These are phyloP conservation scores for Lagenaria siceraria DNA, from an alignment of 306 rosid species.

Conservation along the genomic window DNA sequence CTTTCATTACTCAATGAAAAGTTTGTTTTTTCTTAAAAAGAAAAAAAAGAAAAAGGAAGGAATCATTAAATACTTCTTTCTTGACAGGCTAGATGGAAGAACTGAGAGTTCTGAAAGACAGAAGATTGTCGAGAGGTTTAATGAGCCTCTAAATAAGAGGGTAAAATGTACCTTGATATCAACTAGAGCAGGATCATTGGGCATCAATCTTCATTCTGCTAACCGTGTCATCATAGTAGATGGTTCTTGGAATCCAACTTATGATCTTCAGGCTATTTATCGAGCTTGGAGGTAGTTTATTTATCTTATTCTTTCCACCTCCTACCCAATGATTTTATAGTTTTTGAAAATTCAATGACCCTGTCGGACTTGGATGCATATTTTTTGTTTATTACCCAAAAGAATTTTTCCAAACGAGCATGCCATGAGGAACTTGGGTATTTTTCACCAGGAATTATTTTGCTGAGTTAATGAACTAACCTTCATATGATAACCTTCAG, in stretches of 20 bases:
- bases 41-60: background rate
- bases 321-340: background rate
- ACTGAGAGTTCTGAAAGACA: constrained; percentile 95
- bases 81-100: constrained; percentile 85
- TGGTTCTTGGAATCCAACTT: constrained; percentile 99
- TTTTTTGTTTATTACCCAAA: background rate
- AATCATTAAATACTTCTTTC: background rate
- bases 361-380: background rate
- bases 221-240: constrained; percentile 94
- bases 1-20: background rate
- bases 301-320: background rate
- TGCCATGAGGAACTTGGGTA: background rate
- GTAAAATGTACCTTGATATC: constrained; percentile 90
- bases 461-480: background rate
- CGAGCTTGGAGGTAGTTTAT: constrained; percentile 86
- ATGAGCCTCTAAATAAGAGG: constrained; percentile 68
- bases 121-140: constrained; percentile 81
- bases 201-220: constrained; percentile 95
- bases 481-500: background rate
- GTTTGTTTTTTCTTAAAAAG: background rate
- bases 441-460: background rate
- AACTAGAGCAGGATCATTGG: constrained; percentile 93
- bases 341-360: background rate
- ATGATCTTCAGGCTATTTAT: constrained; percentile 97
- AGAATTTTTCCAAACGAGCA: background rate